These are phyloP conservation scores for Sarocladium oryzae DNA, from an alignment of 2,329 filamentous ascomycete genomes.

Conservation along the genomic window DNA sequence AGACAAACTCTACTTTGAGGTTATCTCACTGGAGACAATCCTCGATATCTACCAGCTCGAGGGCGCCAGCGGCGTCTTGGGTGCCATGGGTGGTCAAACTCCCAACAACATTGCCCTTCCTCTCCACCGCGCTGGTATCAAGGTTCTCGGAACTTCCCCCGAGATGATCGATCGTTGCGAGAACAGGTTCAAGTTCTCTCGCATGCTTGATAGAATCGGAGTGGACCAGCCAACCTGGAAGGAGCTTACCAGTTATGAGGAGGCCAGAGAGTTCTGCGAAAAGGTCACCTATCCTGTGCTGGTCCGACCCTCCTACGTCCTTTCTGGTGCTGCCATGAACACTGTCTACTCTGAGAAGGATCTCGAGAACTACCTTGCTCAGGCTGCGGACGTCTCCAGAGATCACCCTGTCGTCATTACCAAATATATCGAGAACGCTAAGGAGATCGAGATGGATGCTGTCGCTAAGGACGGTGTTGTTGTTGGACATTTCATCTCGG, in stretches of 20 bases:
- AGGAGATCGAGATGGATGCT: constrained; percentile 99
- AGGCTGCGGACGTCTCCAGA: constrained; percentile 87
- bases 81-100: constrained; percentile 95
- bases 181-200: constrained; percentile 97
- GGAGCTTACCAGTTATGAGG: constrained; percentile 89
- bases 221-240: constrained; percentile 99
- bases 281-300: constrained; percentile 89
- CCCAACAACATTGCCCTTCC: constrained; percentile 96
- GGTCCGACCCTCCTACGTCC: constrained; percentile 91
- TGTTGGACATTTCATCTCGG: constrained; percentile 93
- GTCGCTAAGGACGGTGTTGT: constrained; percentile 86
- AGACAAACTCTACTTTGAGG: constrained; percentile 92
- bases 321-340: constrained; percentile 98
- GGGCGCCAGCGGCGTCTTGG: constrained; percentile 73
- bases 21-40: constrained; percentile 83
- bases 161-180: constrained; percentile 99
- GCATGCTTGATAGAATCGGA: constrained; percentile 89
- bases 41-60: constrained; percentile 93
- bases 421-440: constrained; percentile 98
- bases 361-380: constrained; percentile 77
- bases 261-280: constrained; percentile 80
- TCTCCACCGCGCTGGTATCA: constrained; percentile 81
- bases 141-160: constrained; percentile 89
- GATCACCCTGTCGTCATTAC: constrained; percentile 98
- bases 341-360: constrained; percentile 96